Conservation (phyloP, 73 alveolate species). For the Paramecium primaurelia region DNA sequence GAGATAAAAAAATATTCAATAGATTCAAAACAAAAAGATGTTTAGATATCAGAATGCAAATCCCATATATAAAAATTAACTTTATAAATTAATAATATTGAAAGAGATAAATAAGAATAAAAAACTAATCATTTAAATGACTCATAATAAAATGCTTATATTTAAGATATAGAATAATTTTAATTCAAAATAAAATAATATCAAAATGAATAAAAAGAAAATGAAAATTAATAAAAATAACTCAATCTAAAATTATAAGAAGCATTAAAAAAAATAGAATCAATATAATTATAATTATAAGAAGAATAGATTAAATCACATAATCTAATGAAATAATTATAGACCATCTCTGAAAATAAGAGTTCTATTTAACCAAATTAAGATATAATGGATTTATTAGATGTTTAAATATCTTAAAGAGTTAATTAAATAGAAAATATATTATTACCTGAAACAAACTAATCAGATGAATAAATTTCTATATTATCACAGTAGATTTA, state of each 20-base stretch:
- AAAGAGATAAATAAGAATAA: neutral
- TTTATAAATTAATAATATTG: neutral
- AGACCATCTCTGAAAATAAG: neutral
- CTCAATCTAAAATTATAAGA: neutral
- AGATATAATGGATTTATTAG: neutral
- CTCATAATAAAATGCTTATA: neutral
- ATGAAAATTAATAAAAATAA: neutral
- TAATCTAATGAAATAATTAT: neutral
- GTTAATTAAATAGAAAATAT: neutral
- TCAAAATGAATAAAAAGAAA: neutral
- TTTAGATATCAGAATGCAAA: neutral
- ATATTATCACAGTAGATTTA: neutral
- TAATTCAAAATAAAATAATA: neutral
- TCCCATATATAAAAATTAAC: neutral
- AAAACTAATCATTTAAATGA: neutral
- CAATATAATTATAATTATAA: neutral
- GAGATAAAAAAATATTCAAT: neutral
- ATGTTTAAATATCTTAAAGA: neutral
- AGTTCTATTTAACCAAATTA: neutral
- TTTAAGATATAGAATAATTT: neutral
- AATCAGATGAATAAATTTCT: neutral
- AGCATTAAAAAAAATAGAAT: neutral
- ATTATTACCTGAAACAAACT: neutral
- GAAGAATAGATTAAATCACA: neutral
- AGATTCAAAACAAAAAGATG: neutral